Base-by-base conservation (phyloP, 2,329 filamentous ascomycete species). In the Ambrosiella xylebori region DNA sequence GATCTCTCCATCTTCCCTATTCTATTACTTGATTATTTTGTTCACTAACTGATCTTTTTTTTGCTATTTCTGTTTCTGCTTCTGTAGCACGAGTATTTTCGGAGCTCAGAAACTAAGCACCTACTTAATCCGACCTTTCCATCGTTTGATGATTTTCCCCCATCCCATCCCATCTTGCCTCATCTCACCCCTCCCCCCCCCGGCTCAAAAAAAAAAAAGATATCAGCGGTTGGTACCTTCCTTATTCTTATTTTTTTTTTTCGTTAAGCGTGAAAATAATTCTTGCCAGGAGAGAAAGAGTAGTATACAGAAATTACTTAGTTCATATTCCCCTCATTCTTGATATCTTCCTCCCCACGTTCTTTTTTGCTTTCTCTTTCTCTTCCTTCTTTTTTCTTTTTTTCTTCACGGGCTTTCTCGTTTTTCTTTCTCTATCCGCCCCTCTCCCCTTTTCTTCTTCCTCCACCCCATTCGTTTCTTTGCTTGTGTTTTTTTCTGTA, bases 291-390 rank as follows among this genome's bases (percentile, higher is more conserved):
- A 13, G 19, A 8, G 13, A 13, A 47, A 13, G 13, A 6, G 40
- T 41, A 15, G 15, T 35, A 17, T 11, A 27, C 27, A n/a, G 8
- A 15, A 12, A 51, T 8, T 35, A 36, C 47, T 12, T 51, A 11
- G 11, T 9, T 49, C 3, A 27, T 27, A 27, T 49, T 49, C 45
- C 45, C 12, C 45, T 49, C 15, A 19, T 19, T 49, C 12, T 57
- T 50, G 37, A 57, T 37, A 56, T 56, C 40, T 40, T 60, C 45
- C 38, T 44, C 15, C 44, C 50, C 27, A 27, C 27, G 4, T 1
- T 27, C 71, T 71, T 66, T 66, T 66, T 66, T 68, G 71, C 71
- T 70, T 70, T 67, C 67, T 71, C 72, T 69, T 67, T 69, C 66
- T 70, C 68, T 67, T 65, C 67, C 71, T 71, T 68, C 63, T 59